Evolutionary conservation across 139 green algal species (phyloP), one percentile per base, ranked within the genome.

Genomic region (Nannochloris sp.): DNA sequence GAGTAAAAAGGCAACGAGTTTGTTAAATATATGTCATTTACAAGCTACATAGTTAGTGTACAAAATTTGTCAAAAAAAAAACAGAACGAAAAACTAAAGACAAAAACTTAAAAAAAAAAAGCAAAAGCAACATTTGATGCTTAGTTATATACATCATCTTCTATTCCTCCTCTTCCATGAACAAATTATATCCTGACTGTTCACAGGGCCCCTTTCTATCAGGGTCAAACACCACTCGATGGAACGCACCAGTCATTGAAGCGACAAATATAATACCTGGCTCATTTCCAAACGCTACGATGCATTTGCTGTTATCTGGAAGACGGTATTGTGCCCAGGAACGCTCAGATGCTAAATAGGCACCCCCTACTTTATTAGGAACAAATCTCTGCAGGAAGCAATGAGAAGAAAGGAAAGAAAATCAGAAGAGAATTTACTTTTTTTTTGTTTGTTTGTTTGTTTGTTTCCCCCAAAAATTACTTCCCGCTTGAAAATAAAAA

Each of bases 261-360:
- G 90, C 74, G 2, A 95, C 68, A 34, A 88, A 46, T 24, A 95
- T 63, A 2, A 70, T 87, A 59, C 76, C 69, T 1, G 77, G 70
- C 15, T 78, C 35, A 4, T 68, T 9, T 0, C 78, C 83, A 75
- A 95, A 95, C 4, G 78, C 83, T 37, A 90, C 86, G 3, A 87
- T 64, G 29, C 68, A 71, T 9, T 60, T 61, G 12, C 33, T 34
- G 4, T 35, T 51, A 29, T 87, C 77, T 6, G 74, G 74, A 10
- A 91, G 42, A 4, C 71, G 65, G 54, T 88, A 92, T 75, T 96
- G 89, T 4, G 89, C 85, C 56, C 92, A 92, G 0, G 89, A 96
- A 70, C 90, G 90, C 74, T 96, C 88, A 0, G 78, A 90, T 6
- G 74, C 71, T 68, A 96, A 93, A 78, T 96, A 96, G 0, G 70